phyloP scores from a whole-genome alignment of 2,329 filamentous ascomycete genomes.

The Neofusicoccum laricinum region DNA sequence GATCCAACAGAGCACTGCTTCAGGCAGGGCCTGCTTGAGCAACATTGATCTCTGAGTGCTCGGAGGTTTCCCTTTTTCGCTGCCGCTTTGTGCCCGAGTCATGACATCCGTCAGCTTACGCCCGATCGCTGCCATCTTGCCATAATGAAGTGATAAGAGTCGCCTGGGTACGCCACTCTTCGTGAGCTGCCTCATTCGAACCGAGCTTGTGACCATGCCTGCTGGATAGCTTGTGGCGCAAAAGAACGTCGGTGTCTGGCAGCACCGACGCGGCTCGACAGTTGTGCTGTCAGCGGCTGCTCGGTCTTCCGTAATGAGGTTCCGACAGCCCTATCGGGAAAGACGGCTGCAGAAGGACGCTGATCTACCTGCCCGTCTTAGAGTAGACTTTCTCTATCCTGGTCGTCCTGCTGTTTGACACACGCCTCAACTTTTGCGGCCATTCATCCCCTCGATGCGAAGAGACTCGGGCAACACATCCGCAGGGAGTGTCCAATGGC shows the following conservation, averaged over 20 bases:
- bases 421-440: background rate
- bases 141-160: background rate
- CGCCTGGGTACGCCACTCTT: background rate
- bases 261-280: background rate
- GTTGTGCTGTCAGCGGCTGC: background rate
- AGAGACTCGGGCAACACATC: background rate
- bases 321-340: constrained; percentile 1
- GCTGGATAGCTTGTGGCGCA: background rate
- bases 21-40: no score
- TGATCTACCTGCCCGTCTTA: constrained; percentile 12
- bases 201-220: background rate
- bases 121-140: background rate
- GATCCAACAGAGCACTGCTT: background rate
- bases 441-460: background rate
- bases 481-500: background rate
- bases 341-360: background rate
- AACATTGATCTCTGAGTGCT: background rate
- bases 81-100: background rate
- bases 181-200: background rate
- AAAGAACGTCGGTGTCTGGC: background rate
- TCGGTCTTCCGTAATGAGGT: background rate
- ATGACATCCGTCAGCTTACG: background rate
- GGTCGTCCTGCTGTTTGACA: background rate
- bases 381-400: background rate
- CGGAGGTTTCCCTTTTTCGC: background rate